These are phyloP conservation scores for Berberis vulgaris DNA, from an alignment of 164 flowering plant species.

Conservation along the genomic window DNA sequence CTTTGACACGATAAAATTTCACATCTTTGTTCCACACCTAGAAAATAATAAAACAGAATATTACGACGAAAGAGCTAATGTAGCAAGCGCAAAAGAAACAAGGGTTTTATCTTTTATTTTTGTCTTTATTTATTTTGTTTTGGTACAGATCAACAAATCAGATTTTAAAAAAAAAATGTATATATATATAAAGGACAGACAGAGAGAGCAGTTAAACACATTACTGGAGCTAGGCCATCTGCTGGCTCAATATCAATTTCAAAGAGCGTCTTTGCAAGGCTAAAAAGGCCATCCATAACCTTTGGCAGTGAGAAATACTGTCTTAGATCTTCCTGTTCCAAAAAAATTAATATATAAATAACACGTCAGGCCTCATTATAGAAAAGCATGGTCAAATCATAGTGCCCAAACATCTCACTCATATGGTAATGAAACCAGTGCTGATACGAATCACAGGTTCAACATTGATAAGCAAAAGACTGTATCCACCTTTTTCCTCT, in stretches of 20 bases:
- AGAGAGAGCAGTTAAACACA: slow-evolving; percentile 6
- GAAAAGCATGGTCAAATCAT: too few relatives aligned
- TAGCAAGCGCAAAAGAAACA: slow-evolving; percentile 4
- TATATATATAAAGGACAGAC: background rate
- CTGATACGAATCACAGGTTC: too few relatives aligned
- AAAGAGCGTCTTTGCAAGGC: slow-evolving; percentile 77
- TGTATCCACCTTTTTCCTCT: too few relatives aligned
- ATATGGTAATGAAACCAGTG: too few relatives aligned
- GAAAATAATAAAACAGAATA: background rate
- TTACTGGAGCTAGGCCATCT: slow-evolving; percentile 92
- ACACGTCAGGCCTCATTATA: slow-evolving; percentile 1
- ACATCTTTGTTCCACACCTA: slow-evolving; percentile 96
- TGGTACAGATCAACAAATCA: too few relatives aligned
- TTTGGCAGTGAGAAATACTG: slow-evolving; percentile 93
- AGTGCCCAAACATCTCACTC: too few relatives aligned
- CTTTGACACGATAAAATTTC: slow-evolving; percentile 72
- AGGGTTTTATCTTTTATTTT: too few relatives aligned
- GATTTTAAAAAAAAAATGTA: too few relatives aligned
- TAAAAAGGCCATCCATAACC: slow-evolving; percentile 96
- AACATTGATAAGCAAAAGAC: too few relatives aligned
- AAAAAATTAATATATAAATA: slow-evolving; percentile 6
- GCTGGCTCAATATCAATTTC: slow-evolving; percentile 74
- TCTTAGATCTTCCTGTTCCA: slow-evolving; percentile 76
- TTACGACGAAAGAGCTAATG: background rate
- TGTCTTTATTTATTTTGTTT: too few relatives aligned